Evolutionary conservation across 78 protist species (phyloP).

Genomic region (Dictyostelium intermedium): DNA sequence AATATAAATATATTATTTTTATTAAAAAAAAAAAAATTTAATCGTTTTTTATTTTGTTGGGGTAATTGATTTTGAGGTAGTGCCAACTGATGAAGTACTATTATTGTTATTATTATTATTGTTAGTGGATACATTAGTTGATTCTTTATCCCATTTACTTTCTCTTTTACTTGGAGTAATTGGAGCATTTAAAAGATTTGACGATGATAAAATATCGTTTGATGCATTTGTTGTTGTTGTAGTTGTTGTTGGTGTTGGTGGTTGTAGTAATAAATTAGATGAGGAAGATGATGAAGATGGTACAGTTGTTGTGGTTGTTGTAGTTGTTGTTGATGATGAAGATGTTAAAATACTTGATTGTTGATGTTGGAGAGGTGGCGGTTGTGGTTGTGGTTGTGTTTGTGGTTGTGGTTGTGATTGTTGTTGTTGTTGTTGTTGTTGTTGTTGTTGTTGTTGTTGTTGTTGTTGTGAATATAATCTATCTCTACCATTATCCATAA

Average conservation of each 20-base stretch:
- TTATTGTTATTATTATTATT: background rate
- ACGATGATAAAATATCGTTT: constrained; percentile 8
- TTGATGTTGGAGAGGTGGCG: background rate
- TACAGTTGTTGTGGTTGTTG: background rate
- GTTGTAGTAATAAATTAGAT: background rate
- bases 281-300: background rate
- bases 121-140: background rate
- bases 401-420: too few relatives aligned
- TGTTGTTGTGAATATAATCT: background rate
- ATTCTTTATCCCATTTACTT: constrained; percentile 22
- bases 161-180: constrained; percentile 38
- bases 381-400: too few relatives aligned
- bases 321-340: background rate
- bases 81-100: background rate
- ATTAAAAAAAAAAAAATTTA: background rate
- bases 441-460: background rate
- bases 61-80: background rate
- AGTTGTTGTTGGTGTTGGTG: background rate
- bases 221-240: background rate
- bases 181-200: constrained; percentile 13
- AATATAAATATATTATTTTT: background rate
- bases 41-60: background rate
- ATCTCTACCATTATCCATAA: constrained; percentile 10
- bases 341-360: background rate
- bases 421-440: background rate